Evolutionary conservation across 2,329 filamentous ascomycete genomes (phyloP), one percentile per base, ranked within the genome.

Genomic region (Aureobasidium subglaciale): DNA sequence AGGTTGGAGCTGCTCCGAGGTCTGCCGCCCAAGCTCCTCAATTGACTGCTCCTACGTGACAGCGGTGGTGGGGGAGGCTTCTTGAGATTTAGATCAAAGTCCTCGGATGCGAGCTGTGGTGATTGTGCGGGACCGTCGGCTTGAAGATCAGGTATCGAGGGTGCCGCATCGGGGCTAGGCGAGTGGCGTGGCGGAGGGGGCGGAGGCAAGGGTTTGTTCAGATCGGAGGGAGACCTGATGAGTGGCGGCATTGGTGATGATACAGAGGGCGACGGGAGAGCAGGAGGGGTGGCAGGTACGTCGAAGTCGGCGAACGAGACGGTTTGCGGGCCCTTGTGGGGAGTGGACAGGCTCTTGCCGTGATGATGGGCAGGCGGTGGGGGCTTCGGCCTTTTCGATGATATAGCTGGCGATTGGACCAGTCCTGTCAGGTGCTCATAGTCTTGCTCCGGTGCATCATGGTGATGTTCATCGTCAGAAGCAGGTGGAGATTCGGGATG

Each of bases 331-430:
- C 50, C 75, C 69, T 68, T 43, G 73, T 61, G 60, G 66, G 63
- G 76, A 18, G 32, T 25, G 16, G 48, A 11, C 60, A 89, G 84
- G 22, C 84, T 75, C 67, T 84, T 89, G 1, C 88, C 88, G 69
- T 88, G 86, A 56, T 86, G 82, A 25, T 85, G 88, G 64, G 80
- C 88, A 2, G 87, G 86, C 5, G 86, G 85, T 5, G 87, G 86
- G 7, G 86, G 85, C 56, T 81, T 81, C 67, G 80, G 82, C 56
- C 65, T 59, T 42, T 65, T 65, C 7, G 46, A 1, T 9, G 38
- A 34, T 22, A 34, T 27, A 40, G 67, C 64, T 20, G 63, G 61
- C n/a, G 58, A 56, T 35, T 63, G 64, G 38, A 68, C 65, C 16
- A 68, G 52, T 13, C 57, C 62, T 9, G 65, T 58, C 41, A 63